A percentile compares a stretch with the other conserved stretches of the same genome.
phyloP scores from a whole-genome alignment of 768 basidiomycete species.

The Termitomyces titanicus region DNA sequence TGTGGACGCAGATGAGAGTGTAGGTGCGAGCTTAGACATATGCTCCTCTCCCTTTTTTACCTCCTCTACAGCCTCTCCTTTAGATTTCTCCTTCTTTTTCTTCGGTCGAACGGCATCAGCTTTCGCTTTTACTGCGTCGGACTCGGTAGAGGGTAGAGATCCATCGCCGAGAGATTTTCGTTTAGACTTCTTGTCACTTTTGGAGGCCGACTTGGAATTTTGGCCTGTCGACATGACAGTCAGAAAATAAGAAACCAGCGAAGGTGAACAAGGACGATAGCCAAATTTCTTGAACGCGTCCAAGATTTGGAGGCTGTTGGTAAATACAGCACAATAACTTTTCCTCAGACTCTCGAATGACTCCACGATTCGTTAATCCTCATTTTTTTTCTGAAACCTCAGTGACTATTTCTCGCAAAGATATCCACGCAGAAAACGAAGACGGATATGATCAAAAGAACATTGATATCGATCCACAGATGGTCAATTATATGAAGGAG shows the following conservation, averaged over 20 bases:
- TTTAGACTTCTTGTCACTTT: conserved; percentile 21
- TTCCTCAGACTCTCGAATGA: conserved; percentile 13
- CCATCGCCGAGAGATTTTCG: conserved; percentile 18
- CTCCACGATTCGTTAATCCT: conserved; percentile 44
- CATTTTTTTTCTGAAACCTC: conserved; percentile 33
- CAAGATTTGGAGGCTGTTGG: conserved; percentile 13
- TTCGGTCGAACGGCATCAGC: not conserved
- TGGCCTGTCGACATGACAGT: conserved; percentile 16
- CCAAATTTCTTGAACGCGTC: conserved; percentile 13
- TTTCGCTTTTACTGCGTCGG: conserved; percentile 11
- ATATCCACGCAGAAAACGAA: conserved; percentile 17
- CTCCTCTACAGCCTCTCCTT: not conserved
- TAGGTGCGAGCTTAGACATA: not conserved
- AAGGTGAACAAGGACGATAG: conserved; percentile 3
- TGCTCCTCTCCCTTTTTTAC: not conserved
- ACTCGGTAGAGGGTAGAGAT: conserved; percentile 6
- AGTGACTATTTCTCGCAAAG: conserved; percentile 32
- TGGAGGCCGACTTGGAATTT: conserved; percentile 11
- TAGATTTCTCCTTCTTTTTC: conserved; percentile 12
- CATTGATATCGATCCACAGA: conserved; percentile 7
- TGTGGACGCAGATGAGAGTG: not conserved
- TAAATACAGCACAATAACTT: conserved; percentile 16
- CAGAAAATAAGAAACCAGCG: not conserved
- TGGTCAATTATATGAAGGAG: conserved; percentile 17
- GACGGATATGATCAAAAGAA: not conserved